Conservation (phyloP, 2,329 filamentous ascomycete species). For the Phyllosticta citrichinensis region DNA sequence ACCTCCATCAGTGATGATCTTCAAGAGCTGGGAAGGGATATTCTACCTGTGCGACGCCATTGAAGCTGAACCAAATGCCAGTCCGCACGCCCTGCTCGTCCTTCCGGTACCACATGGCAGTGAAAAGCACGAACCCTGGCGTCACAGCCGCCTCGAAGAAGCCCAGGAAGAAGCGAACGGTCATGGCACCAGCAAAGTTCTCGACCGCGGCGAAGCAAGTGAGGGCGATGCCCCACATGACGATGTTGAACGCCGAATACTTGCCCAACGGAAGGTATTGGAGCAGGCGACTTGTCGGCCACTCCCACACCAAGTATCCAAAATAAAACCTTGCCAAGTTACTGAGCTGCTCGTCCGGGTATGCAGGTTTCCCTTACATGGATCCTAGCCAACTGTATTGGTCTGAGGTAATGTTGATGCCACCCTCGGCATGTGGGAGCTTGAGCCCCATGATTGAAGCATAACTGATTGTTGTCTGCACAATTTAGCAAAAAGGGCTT, state of each 20-base stretch:
- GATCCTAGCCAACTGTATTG: constrained; percentile 43
- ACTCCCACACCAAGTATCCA: constrained; percentile 51
- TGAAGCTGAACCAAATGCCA: constrained; percentile 60
- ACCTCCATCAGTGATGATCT: not conserved
- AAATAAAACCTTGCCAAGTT: constrained; percentile 35
- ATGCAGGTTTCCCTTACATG: constrained; percentile 20
- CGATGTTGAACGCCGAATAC: constrained; percentile 54
- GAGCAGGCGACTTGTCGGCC: constrained; percentile 54
- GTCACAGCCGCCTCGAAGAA: constrained; percentile 60
- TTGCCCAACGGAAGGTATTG: constrained; percentile 56
- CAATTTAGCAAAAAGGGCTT: not conserved
- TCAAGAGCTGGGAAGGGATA: too few species aligned
- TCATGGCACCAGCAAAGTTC: constrained; percentile 52
- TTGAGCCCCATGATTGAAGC: constrained; percentile 42
- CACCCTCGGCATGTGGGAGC: constrained; percentile 24
- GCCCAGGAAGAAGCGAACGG: constrained; percentile 58
- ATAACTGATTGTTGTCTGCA: constrained; percentile 39
- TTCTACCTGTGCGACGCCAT: constrained; percentile 44
- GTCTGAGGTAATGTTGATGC: constrained; percentile 37
- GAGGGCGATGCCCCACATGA: constrained; percentile 53
- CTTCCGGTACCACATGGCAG: constrained; percentile 63
- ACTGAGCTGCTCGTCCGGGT: not conserved
- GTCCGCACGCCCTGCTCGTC: constrained; percentile 54
- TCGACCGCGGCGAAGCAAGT: constrained; percentile 53
- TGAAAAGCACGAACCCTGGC: constrained; percentile 58